Evolutionary conservation across 768 basidiomycete species (phyloP), one percentile per base, ranked within the genome.

Genomic region (Sporobolomyces roseus): DNA sequence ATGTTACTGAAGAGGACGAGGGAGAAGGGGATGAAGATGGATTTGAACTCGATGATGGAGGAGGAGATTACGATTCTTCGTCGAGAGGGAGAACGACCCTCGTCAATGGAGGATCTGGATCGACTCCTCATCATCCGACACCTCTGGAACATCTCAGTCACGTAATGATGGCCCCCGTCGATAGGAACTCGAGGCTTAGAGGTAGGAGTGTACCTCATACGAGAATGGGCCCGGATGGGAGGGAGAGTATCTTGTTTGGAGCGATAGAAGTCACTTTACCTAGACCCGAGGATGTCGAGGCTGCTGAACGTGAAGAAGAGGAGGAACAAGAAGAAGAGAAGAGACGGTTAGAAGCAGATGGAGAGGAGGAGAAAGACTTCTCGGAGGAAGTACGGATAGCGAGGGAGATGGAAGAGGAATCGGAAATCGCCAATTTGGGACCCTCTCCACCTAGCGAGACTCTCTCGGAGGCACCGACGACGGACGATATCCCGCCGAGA

Each of bases 231-330:
- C 55, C 63, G 9, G 71, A 72, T 30, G 71, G 71, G 7, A 30
- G 67, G 21, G 71, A 68, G 52, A 54, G 55, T 21, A 63, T 72
- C 51, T 58, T 72, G 27, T 69, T 72, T 27, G 71, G 71, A 30
- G 71, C 65, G 45, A 72, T 72, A 41, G 56, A 68, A 61, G 67
- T 68, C n/a, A 65, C 65, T 19, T 50, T 72, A 32, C 71, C 71
- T 19, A 65, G 52, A 23, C 36, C 66, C 3, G 63, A 70, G 27
- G 63, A 70, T 23, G 63, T 65, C 52, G 59, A 61, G 48, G 63
- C 63, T 19, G 59, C 59, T 7, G 63, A 65, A 36, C 49, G n/a
- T 10, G 68, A 65, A 33, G 63, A 65, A 25, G 61, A n/a, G 19
- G 63, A 65, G n/a, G 38, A 41, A 41, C 38, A 17, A 41, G 10